Evolutionary conservation across 2,329 filamentous ascomycete genomes (phyloP).

Genomic region (Fusarium proliferatum): DNA sequence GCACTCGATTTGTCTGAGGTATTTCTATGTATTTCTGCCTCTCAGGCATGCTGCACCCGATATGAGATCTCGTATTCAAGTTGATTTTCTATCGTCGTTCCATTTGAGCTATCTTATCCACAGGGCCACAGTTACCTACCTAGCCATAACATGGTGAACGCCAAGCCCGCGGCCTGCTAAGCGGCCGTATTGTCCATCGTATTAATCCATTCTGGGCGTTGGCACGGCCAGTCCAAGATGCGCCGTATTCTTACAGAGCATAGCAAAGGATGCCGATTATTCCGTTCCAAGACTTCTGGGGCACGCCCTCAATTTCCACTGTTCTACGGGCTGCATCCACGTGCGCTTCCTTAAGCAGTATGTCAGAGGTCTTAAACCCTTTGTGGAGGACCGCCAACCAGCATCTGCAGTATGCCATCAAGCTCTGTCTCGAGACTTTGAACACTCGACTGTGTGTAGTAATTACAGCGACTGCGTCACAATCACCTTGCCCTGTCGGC

Average conservation of each 20-base stretch:
- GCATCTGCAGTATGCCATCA: conserved; percentile 34
- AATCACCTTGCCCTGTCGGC: conserved; percentile 22
- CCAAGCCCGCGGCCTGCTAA: conserved; percentile 35
- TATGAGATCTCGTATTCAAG: conserved; percentile 32
- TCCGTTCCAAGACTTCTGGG: conserved; percentile 46
- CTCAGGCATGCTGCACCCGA: conserved; percentile 13
- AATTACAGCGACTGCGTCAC: conserved; percentile 29
- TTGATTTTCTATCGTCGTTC: conserved; percentile 1
- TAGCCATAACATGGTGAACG: conserved; percentile 23
- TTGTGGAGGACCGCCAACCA: conserved; percentile 38
- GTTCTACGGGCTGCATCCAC: conserved; percentile 40
- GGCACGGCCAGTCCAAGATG: conserved; percentile 29
- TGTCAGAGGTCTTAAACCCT: conserved; percentile 36
- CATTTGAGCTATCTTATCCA: conserved; percentile 13
- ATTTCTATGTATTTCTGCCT: conserved; percentile 12
- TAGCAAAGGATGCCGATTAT: conserved; percentile 41
- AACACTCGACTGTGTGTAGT: conserved; percentile 13
- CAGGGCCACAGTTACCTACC: conserved; percentile 5
- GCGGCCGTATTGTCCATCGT: conserved; percentile 24
- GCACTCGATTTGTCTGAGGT: neutral
- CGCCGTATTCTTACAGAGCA: conserved; percentile 31
- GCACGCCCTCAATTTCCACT: conserved; percentile 45
- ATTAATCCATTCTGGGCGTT: conserved; percentile 38
- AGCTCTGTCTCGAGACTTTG: conserved; percentile 25
- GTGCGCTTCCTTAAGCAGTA: conserved; percentile 35